Evolutionary conservation across 2,329 filamentous ascomycete genomes (phyloP), one percentile per base, ranked within the genome.

Genomic region (Talaromyces marneffei): DNA sequence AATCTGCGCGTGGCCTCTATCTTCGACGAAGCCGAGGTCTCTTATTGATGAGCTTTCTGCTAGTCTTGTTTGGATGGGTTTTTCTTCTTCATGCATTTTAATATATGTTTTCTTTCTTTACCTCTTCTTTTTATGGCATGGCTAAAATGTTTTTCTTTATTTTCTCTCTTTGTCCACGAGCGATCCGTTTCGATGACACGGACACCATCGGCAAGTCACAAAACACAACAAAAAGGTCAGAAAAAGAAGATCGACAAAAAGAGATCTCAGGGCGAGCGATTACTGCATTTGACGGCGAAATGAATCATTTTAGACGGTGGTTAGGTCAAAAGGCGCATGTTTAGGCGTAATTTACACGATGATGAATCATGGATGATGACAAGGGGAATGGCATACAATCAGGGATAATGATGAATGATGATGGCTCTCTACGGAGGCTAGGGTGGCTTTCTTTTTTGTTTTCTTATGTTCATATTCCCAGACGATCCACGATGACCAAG

Each of bases 271-370:
- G 57, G 25, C 35, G 20, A 20, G 12, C 57, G 27, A 40, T 33
- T 23, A 29, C 18, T 59, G 46, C 57, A 59, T 59, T n/a, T 3
- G 25, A 23, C 6, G 57, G 57, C 57, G 57, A 40, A 59, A 44
- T 10, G 46, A 40, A 35, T 40, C 20, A 27, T 54, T 39, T 20
- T 39, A 35, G 8, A 39, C 57, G 35, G 31, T 18, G 18, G 44
- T 42, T 12, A 10, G 31, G n/a, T 27, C 29, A 37, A 25, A 27
- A 40, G 23, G 46, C 46, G 57, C 57, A 53, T 33, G 14, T 29
- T 33, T 35, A 33, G 46, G 57, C 35, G 57, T 33, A 23, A 14
- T 59, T 52, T 48, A 55, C 33, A n/a, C 16, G 52, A 18, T 39
- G 52, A 54, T 39, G 29, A 54, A 54, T 54, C 18, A 54, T 39